Percentiles rank a stretch among this genome's conserved stretches.
These are phyloP conservation scores for Neofusicoccum kwambonambiense DNA, from an alignment of 2,329 filamentous ascomycete species.

Conservation along the genomic window DNA sequence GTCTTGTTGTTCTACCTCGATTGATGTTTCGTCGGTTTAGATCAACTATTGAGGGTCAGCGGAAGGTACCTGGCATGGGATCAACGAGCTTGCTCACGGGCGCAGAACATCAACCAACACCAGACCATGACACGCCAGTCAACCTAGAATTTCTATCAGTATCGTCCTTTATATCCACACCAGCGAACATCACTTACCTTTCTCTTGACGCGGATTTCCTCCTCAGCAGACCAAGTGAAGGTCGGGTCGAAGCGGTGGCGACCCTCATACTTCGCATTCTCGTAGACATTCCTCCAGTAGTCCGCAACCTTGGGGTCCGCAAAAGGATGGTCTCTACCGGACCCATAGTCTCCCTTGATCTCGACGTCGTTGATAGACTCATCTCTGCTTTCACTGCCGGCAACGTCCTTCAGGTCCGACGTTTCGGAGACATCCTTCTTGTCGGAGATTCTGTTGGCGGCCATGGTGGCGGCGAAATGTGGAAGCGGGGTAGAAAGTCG, in stretches of 20 bases:
- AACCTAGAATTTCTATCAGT: slow-evolving; percentile 17
- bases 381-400: background rate
- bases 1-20: slow-evolving; percentile 18
- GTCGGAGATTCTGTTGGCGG: background rate
- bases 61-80: too few species aligned
- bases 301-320: slow-evolving; percentile 52
- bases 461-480: background rate
- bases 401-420: background rate
- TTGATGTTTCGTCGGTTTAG: slow-evolving; percentile 30
- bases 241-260: slow-evolving; percentile 49
- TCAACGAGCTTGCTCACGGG: background rate
- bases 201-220: slow-evolving; percentile 36
- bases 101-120: slow-evolving; percentile 29
- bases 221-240: slow-evolving; percentile 38
- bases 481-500: background rate
- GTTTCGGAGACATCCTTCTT: background rate
- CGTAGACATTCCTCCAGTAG: slow-evolving; percentile 56
- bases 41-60: slow-evolving; percentile 16
- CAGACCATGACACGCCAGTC: slow-evolving; percentile 26
- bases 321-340: slow-evolving; percentile 35
- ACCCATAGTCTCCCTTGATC: background rate
- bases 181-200: slow-evolving; percentile 34
- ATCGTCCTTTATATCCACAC: accelerated
- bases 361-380: background rate
- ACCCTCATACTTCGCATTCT: slow-evolving; percentile 53